Evolutionary conservation across 495 filamentous ascomycete genomes (phyloP).

Genomic region (Hypomontagnella monticulosa): DNA sequence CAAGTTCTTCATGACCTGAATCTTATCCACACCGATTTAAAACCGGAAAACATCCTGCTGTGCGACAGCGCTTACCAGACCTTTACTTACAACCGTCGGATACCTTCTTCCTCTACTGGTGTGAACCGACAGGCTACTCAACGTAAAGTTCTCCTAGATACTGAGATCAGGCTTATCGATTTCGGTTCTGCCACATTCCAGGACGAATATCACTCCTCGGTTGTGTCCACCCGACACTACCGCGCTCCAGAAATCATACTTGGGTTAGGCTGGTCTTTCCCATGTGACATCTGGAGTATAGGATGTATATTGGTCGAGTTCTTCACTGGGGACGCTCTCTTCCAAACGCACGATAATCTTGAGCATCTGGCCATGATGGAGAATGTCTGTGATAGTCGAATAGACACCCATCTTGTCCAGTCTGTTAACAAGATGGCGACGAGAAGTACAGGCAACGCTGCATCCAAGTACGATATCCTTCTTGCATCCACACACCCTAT

Average conservation of each 20-base stretch:
- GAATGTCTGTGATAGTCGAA: conserved; percentile 75
- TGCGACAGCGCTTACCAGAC: conserved; percentile 91
- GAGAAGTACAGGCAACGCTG: conserved; percentile 74
- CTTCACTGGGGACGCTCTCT: conserved; percentile 95
- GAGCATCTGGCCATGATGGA: conserved; percentile 99
- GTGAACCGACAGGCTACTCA: conserved; percentile 81
- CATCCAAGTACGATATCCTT: conserved; percentile 76
- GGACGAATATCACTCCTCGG: conserved; percentile 97
- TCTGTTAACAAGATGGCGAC: conserved; percentile 73
- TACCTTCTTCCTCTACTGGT: conserved; percentile 88
- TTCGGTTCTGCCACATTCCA: conserved; percentile 98
- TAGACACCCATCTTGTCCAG: conserved; percentile 79
- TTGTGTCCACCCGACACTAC: conserved; percentile 96
- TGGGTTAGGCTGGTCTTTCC: conserved; percentile 95
- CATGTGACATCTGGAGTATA: conserved; percentile 99
- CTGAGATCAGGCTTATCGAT: conserved; percentile 96
- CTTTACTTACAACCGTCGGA: conserved; percentile 94
- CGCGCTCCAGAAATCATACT: conserved; percentile 97
- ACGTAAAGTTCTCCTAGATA: conserved; percentile 88
- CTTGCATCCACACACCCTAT: background rate
- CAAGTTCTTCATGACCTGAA: conserved; percentile 96
- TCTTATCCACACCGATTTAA: conserved; percentile 97
- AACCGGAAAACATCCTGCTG: conserved; percentile 97
- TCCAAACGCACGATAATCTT: conserved; percentile 97
- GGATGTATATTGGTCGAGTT: conserved; percentile 99